Base-by-base conservation (phyloP, 2,329 filamentous ascomycete species). In the Leptosphaerulina australis region DNA sequence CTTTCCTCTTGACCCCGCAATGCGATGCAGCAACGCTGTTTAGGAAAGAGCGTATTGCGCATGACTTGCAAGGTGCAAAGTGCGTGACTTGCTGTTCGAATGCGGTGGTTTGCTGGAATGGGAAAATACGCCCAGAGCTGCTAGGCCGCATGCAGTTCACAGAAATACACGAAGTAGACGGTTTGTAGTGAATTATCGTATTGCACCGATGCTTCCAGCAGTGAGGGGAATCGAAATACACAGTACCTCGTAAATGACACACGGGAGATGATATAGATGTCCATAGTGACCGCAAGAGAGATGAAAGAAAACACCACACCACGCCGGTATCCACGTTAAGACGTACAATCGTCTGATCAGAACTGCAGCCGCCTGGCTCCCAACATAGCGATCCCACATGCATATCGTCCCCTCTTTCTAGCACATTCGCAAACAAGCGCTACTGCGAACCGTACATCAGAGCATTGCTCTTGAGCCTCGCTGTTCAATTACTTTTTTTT, bases 401-500 rank as follows among this genome's bases (percentile, higher is more conserved):
- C 58, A 65, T 67, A 60, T 65, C 56, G 50, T 63, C 56, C 56
- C 56, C 63, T 62, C 49, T 54, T 53, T 58, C 58, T 54, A 52
- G 52, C 52, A 47, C 43, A 45, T 49, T 52, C 50, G 55, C 53
- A 56, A 56, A 56, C 51, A 56, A 46, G 59, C 58, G 48, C 47
- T 53, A 48, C 54, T 72, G 62, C 53, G 51, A 60, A 40, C 51
- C 38, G 72, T 62, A 29, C 54, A 54, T 41, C 47, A 24, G 36
- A 50, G 55, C 55, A 40, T 66, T 48, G 59, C 59, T 56, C 51
- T 52, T 52, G 57, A 65, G 63, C 62, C 53, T 59, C 62, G 60
- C 59, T 46, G 49, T 49, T 61, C 55, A 58, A 70, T 71, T 68
- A 71, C 59, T 63, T 69, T 71, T 71, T 63, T 69, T 71, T 71